Conservation (phyloP, 2,329 filamentous ascomycete species). For the Fusarium praegraminearum region DNA sequence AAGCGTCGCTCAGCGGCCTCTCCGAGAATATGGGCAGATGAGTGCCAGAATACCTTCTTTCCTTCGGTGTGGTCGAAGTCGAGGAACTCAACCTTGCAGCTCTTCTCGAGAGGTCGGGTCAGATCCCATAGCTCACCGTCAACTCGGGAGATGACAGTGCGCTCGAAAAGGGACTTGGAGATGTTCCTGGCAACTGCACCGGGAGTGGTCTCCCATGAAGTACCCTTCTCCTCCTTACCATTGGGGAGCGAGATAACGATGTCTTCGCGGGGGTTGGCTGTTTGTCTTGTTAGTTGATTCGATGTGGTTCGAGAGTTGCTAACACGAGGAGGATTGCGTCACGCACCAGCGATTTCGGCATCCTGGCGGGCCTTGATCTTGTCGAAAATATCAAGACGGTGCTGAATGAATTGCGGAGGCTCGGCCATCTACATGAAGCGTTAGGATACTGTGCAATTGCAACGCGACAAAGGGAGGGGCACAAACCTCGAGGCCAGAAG, state of each 20-base stretch:
- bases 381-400: conserved; percentile 89
- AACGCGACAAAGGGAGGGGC: conserved; percentile 15
- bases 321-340: conserved; percentile 8
- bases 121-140: conserved; percentile 93
- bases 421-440: conserved; percentile 52
- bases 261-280: conserved; percentile 74
- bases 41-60: conserved; percentile 98
- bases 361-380: conserved; percentile 87
- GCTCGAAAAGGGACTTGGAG: conserved; percentile 86
- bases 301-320: conserved; percentile 8
- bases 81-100: conserved; percentile 85
- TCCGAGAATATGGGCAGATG: conserved; percentile 93
- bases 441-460: conserved; percentile 37
- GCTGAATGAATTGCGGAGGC: conserved; percentile 81
- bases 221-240: conserved; percentile 78
- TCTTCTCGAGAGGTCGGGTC: conserved; percentile 87
- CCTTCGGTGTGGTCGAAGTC: conserved; percentile 75
- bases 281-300: conserved; percentile 53
- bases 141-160: conserved; percentile 86
- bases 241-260: conserved; percentile 81
- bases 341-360: conserved; percentile 71
- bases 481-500: conserved; percentile 65
- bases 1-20: conserved; percentile 93
- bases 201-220: conserved; percentile 92
- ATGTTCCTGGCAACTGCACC: conserved; percentile 81